These are phyloP conservation scores for Alnus glutinosa DNA, from an alignment of 306 rosid species.

Conservation along the genomic window DNA sequence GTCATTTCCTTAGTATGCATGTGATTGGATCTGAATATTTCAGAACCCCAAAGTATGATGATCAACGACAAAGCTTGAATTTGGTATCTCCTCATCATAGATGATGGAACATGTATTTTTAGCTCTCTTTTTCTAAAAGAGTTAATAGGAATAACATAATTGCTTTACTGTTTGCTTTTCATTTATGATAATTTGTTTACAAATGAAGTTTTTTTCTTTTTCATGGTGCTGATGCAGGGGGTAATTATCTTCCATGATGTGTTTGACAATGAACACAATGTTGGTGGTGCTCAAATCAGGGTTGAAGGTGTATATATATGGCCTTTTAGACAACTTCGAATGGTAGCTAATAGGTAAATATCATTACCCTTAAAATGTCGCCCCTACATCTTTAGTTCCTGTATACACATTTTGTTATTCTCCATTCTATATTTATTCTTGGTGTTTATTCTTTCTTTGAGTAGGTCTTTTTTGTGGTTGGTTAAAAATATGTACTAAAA, in stretches of 20 bases:
- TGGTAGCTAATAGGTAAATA: conserved; percentile 87
- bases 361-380: conserved; percentile 3
- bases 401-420: neutral
- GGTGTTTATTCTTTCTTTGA: neutral
- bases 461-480: neutral
- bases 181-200: neutral
- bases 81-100: neutral
- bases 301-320: conserved; percentile 99
- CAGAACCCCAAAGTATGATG: neutral
- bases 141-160: neutral
- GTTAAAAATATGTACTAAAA: conserved; percentile 1
- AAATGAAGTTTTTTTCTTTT: conserved; percentile 16
- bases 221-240: conserved; percentile 61
- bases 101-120: neutral
- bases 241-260: conserved; percentile 83
- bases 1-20: neutral
- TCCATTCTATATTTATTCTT: neutral
- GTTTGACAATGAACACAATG: conserved; percentile 74
- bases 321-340: conserved; percentile 98
- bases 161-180: conserved; percentile 2
- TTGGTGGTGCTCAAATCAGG: conserved; percentile 87
- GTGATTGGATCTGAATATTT: neutral
- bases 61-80: neutral
- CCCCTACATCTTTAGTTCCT: neutral
- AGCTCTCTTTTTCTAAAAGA: neutral